These are phyloP conservation scores for Aspergillus pseudoviridinutans DNA, from an alignment of 2,329 filamentous ascomycete genomes.

Conservation along the genomic window DNA sequence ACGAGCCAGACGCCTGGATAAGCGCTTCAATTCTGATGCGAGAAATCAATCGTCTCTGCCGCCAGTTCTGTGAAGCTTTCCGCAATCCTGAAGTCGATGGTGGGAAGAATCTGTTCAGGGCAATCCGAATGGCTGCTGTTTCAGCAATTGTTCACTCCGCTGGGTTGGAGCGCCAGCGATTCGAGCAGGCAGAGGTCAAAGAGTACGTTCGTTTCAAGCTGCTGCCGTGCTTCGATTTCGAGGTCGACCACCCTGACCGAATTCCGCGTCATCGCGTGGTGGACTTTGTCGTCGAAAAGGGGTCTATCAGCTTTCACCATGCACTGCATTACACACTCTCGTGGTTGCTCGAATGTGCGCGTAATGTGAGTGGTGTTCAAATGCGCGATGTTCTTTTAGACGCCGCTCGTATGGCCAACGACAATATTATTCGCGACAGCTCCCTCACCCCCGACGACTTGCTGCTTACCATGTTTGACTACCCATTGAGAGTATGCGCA, in stretches of 20 bases:
- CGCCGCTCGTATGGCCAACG: constrained; percentile 52
- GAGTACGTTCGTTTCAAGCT: constrained; percentile 79
- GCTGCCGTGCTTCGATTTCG: constrained; percentile 75
- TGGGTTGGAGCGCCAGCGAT: constrained; percentile 81
- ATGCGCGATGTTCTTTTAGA: constrained; percentile 69
- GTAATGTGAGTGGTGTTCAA: constrained; percentile 64
- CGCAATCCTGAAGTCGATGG: constrained; percentile 64
- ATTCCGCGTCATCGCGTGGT: constrained; percentile 64
- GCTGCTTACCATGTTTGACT: constrained; percentile 84
- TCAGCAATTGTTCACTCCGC: constrained; percentile 84
- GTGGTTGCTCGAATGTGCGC: constrained; percentile 89
- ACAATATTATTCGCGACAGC: constrained; percentile 58
- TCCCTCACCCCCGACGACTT: constrained; percentile 64
- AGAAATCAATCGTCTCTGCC: constrained; percentile 88
- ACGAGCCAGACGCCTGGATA: constrained; percentile 97
- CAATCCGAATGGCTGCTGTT: constrained; percentile 64
- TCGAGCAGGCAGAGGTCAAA: constrained; percentile 83
- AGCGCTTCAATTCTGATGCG: constrained; percentile 89
- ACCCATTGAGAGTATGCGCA: constrained; percentile 84
- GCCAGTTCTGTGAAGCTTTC: constrained; percentile 85
- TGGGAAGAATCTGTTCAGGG: constrained; percentile 64
- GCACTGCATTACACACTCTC: constrained; percentile 93
- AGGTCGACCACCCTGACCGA: constrained; percentile 45
- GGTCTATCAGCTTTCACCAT: constrained; percentile 95
- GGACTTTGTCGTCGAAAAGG: constrained; percentile 81